Percentiles rank a stretch among this genome's conserved stretches.
phyloP scores from a whole-genome alignment of 2,329 filamentous ascomycete genomes.

The Blastomyces emzantsi region DNA sequence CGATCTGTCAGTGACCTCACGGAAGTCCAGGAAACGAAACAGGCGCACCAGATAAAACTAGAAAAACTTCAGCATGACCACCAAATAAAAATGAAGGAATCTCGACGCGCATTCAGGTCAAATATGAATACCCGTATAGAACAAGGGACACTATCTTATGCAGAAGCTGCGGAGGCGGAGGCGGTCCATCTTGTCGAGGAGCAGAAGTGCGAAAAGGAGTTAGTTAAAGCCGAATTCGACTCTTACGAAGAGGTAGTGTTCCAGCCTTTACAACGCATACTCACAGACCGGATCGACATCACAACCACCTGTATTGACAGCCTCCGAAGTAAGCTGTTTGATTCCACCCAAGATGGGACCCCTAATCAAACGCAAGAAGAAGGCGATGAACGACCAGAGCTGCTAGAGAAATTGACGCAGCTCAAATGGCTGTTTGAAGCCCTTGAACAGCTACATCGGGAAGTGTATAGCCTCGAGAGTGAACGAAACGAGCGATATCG shows the following conservation, averaged over 20 bases:
- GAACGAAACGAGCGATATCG: conserved; percentile 82
- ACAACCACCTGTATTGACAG: conserved; percentile 71
- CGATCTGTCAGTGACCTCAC: conserved; percentile 63
- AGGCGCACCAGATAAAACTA: conserved; percentile 42
- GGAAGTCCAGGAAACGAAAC: conserved; percentile 60
- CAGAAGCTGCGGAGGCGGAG: conserved; percentile 73
- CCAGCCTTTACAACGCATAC: conserved; percentile 70
- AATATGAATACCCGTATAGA: conserved; percentile 73
- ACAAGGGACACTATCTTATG: conserved; percentile 68
- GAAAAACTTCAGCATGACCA: conserved; percentile 46
- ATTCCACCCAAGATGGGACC: conserved; percentile 57
- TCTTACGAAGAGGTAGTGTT: conserved; percentile 73
- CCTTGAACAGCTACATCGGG: conserved; percentile 76
- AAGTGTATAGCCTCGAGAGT: conserved; percentile 73
- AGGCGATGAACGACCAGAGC: conserved; percentile 87
- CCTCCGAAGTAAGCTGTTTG: conserved; percentile 61
- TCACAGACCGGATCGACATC: conserved; percentile 64
- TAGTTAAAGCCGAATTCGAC: conserved; percentile 73
- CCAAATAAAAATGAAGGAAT: conserved; percentile 45
- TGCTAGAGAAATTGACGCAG: conserved; percentile 87
- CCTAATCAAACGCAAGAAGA: conserved; percentile 88
- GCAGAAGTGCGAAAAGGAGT: conserved; percentile 58
- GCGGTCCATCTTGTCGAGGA: conserved; percentile 65
- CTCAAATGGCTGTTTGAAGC: conserved; percentile 97
- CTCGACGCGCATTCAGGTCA: conserved; percentile 56